Base-by-base conservation (phyloP, 225 moss, liverwort and hornwort species). In the Ulota crispa region DNA sequence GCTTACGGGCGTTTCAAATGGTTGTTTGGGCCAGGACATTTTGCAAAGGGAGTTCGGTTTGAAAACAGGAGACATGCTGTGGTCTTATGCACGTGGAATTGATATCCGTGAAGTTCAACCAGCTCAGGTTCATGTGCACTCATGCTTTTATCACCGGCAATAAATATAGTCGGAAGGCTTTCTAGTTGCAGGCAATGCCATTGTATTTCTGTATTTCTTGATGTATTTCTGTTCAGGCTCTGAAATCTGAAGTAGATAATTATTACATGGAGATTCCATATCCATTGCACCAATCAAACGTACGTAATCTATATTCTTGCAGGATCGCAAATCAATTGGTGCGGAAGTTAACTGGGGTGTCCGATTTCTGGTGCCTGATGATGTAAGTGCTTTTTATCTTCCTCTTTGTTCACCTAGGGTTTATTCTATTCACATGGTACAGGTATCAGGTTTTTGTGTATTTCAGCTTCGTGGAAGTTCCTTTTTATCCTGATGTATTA, bases 301-400 rank as follows among this genome's bases (percentile, higher is more conserved):
- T 32, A 9, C 19, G 24, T 37, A 67, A 76, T 67, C 50, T 82
- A 64, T 55, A 72, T 81, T 57, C 72, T 83, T 85, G 39, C 91
- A 99, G 99, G 96, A 92, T 80, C 93, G 99, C n/a, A 99, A 99
- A 88, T 99, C 99, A 62, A 96, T 99, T 75, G 96, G 99, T 86
- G 99, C 99, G 68, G 99, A 99, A 90, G 99, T 99, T n/a, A 99
- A 99, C 47, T 99, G 96, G 99, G 99, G 99, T 78, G 99, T 99
- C 63, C 93, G 99, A 19, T 99, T 99, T 83, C 82, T 91, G 75
- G 84, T 86, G 77, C 87, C 74, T 78, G 90, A 95, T 65, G 99
- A 99, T 87, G 99, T 99, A 88, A 93, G 94, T 83, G 56, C 42
- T 59, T 71, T 67, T 19, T 10, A 37, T 32, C 34, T 39, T 57